Evolutionary conservation across 2,329 filamentous ascomycete species (phyloP).

Genomic region (Fonsecaea erecta): DNA sequence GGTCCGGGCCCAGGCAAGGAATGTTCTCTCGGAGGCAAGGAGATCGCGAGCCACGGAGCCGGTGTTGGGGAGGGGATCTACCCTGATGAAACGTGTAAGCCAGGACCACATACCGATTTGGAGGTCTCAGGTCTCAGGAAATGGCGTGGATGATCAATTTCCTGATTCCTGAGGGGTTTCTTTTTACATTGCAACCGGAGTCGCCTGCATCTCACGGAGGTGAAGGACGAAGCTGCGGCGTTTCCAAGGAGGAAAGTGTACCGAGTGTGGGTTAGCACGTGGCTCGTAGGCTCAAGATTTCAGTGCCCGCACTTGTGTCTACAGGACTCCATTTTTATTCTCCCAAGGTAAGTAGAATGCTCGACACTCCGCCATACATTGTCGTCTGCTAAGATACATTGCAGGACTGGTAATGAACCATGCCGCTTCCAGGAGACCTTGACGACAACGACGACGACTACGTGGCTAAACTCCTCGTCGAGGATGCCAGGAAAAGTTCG

Average conservation of each 20-base stretch:
- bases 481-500: constrained; percentile 76
- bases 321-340: constrained; percentile 1
- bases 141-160: background rate
- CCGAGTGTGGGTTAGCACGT: background rate
- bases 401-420: background rate
- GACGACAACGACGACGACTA: constrained; percentile 70
- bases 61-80: constrained; percentile 47
- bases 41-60: constrained; percentile 59
- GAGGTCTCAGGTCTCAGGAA: constrained; percentile 26
- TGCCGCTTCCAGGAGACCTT: constrained; percentile 25
- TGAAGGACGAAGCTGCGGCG: background rate
- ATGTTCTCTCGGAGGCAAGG: constrained; percentile 60
- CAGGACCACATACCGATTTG: constrained; percentile 12
- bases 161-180: background rate
- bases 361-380: background rate
- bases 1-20: constrained; percentile 58
- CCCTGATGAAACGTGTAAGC: constrained; percentile 20
- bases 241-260: background rate
- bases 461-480: constrained; percentile 75
- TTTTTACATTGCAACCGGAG: no score
- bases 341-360: constrained; percentile 19
- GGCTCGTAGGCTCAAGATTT: no score
- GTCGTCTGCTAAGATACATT: background rate
- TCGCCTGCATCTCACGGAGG: background rate
- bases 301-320: background rate